Conservation (phyloP, 1,139 yeast species). For the Hemisphaericaspora lyxosophila region DNA sequence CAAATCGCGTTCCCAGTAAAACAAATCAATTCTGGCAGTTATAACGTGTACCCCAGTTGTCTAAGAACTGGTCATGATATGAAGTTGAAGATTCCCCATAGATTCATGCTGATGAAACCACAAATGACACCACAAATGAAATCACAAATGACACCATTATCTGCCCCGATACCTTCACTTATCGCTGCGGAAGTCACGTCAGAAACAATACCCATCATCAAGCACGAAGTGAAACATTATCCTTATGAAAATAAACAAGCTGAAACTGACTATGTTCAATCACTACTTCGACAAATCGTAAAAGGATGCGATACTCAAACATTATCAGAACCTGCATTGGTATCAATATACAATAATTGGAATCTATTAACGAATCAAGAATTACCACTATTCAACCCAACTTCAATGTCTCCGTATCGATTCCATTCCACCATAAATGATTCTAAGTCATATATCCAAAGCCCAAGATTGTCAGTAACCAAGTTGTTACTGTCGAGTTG, state of each 20-base stretch:
- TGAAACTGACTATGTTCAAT: not conserved
- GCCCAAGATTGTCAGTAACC: slow-evolving; percentile 48
- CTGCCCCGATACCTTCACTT: too few species aligned
- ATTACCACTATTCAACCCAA: slow-evolving; percentile 13
- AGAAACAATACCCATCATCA: too few species aligned
- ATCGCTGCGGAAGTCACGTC: too few species aligned
- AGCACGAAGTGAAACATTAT: too few species aligned
- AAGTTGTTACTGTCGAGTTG: slow-evolving; percentile 46
- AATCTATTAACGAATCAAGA: slow-evolving; percentile 5
- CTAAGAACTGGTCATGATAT: too few species aligned
- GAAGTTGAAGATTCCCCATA: too few species aligned
- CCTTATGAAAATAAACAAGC: not conserved
- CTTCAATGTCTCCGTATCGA: slow-evolving; percentile 21
- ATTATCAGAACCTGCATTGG: slow-evolving; percentile 1
- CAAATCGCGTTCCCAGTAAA: too few species aligned
- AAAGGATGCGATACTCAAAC: not conserved
- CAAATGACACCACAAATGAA: too few species aligned
- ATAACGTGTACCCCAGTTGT: too few species aligned
- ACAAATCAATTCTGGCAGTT: too few species aligned
- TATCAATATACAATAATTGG: slow-evolving; percentile 14
- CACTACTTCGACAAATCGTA: slow-evolving; percentile 3
- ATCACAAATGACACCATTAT: too few species aligned
- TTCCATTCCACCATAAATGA: slow-evolving; percentile 26
- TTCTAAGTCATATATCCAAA: slow-evolving; percentile 23
- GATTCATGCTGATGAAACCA: too few species aligned